Conservation (phyloP, 2,329 filamentous ascomycete species). For the Fusarium keratoplasticum region DNA sequence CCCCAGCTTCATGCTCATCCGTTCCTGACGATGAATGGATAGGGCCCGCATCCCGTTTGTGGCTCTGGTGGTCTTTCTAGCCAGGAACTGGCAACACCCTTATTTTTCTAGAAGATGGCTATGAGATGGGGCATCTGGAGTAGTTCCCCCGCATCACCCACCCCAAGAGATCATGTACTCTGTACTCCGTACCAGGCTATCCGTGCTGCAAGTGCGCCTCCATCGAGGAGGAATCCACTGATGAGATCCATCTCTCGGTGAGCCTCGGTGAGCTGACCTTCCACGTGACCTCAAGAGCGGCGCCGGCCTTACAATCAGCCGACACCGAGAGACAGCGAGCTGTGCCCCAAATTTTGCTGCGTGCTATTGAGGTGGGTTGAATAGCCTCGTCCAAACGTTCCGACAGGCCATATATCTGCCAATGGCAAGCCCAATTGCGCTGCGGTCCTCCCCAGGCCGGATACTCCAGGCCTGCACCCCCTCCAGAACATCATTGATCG, state of each 20-base stretch:
- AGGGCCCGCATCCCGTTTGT: conserved; percentile 33
- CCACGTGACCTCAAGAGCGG: conserved; percentile 13
- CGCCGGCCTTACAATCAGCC: conserved; percentile 29
- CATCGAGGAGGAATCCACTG: conserved; percentile 33
- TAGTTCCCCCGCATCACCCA: conserved; percentile 43
- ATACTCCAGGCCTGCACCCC: conserved; percentile 32
- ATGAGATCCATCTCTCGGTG: conserved; percentile 39
- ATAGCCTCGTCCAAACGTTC: conserved; percentile 33
- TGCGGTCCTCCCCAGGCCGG: conserved; percentile 45
- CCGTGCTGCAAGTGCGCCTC: conserved; percentile 46
- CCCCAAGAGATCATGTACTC: conserved; percentile 41
- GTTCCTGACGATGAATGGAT: conserved; percentile 35
- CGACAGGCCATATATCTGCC: conserved; percentile 31
- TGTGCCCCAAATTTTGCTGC: conserved; percentile 38
- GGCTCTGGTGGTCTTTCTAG: conserved; percentile 38
- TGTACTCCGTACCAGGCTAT: conserved; percentile 40
- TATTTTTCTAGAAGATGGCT: conserved; percentile 40
- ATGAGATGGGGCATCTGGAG: conserved; percentile 46
- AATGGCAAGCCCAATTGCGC: conserved; percentile 47
- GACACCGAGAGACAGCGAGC: conserved; percentile 16
- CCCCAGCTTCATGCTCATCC: conserved; percentile 22
- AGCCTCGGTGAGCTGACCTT: conserved; percentile 5
- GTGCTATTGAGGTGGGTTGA: conserved; percentile 23
- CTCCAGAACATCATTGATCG: conserved; percentile 12
- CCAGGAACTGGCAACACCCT: conserved; percentile 41